phyloP scores from a whole-genome alignment of 257 asterid genomes.

The Mentha longifolia region DNA sequence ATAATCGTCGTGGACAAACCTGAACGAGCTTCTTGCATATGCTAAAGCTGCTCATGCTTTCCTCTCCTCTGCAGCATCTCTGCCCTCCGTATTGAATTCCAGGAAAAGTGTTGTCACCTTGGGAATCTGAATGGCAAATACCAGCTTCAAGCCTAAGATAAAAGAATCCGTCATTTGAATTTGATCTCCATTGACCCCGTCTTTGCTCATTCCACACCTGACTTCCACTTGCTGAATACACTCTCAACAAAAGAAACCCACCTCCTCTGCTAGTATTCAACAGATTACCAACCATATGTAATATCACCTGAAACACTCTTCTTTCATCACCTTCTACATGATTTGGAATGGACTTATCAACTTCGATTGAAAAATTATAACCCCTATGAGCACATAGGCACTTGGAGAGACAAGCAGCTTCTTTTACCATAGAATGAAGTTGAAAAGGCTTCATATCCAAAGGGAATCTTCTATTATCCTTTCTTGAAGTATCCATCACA shows the following conservation, averaged over 20 bases:
- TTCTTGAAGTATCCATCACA: slow-evolving; percentile 67
- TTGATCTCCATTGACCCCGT: slow-evolving; percentile 70
- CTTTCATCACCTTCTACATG: slow-evolving; percentile 83
- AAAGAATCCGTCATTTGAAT: slow-evolving; percentile 58
- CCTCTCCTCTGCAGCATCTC: slow-evolving; percentile 51
- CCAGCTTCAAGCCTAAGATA: slow-evolving; percentile 65
- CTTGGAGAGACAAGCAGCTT: slow-evolving; percentile 80
- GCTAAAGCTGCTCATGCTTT: slow-evolving; percentile 79
- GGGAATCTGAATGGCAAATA: slow-evolving; percentile 39
- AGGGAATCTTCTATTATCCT: slow-evolving; percentile 66
- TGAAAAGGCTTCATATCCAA: slow-evolving; percentile 66
- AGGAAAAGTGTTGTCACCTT: slow-evolving; percentile 31
- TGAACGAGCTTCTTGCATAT: slow-evolving; percentile 83
- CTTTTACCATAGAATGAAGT: slow-evolving; percentile 71
- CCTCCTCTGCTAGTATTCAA: slow-evolving; percentile 59
- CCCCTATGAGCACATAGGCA: slow-evolving; percentile 70
- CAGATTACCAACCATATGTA: slow-evolving; percentile 85
- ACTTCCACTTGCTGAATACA: slow-evolving; percentile 51
- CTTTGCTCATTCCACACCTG: slow-evolving; percentile 59
- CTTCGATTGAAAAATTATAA: slow-evolving; percentile 59
- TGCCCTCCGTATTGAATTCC: slow-evolving; percentile 33
- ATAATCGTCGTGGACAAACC: slow-evolving; percentile 45
- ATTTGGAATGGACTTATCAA: slow-evolving; percentile 71
- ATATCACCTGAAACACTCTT: slow-evolving; percentile 78
- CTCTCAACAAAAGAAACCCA: slow-evolving; percentile 58